These are phyloP conservation scores for Blastomyces silverae DNA, from an alignment of 2,329 filamentous ascomycete species.

Conservation along the genomic window DNA sequence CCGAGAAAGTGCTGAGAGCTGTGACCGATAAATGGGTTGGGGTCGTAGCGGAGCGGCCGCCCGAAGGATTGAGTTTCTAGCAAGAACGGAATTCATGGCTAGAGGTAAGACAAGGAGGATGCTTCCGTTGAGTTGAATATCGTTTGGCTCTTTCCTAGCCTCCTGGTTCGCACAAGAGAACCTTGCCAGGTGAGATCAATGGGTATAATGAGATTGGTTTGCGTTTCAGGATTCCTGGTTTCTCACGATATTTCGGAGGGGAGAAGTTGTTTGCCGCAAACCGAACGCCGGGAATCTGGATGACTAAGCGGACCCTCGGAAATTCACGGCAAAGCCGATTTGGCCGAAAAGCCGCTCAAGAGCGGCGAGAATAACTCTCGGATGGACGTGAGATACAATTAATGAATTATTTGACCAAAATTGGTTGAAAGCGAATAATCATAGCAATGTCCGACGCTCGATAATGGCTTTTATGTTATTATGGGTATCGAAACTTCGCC, in stretches of 20 bases:
- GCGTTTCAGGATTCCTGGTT: not conserved
- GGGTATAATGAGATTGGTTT: not conserved
- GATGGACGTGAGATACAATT: too few relatives aligned
- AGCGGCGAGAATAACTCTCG: too few relatives aligned
- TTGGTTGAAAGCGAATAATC: constrained; percentile 6
- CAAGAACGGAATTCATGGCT: constrained; percentile 7
- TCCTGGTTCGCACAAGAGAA: not conserved
- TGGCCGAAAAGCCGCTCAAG: not conserved
- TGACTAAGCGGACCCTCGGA: constrained; percentile 13
- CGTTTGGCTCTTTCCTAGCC: not conserved
- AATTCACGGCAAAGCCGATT: constrained; percentile 11
- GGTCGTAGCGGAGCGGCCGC: constrained; percentile 33
- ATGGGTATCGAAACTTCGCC: constrained; percentile 24
- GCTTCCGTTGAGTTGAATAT: not conserved
- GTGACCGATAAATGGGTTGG: constrained; percentile 40
- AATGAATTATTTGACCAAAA: constrained; percentile 28
- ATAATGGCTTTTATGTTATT: constrained; percentile 22
- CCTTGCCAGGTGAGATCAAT: not conserved
- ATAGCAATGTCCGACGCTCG: not conserved
- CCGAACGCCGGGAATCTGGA: constrained; percentile 5
- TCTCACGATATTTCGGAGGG: constrained; percentile 5
- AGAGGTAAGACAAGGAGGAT: not conserved
- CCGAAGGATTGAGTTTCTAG: constrained; percentile 35
- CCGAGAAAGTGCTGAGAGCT: constrained; percentile 55
- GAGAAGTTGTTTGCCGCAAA: not conserved